Conservation (phyloP, 164 flowering plant species). For the Stephania japonica region DNA sequence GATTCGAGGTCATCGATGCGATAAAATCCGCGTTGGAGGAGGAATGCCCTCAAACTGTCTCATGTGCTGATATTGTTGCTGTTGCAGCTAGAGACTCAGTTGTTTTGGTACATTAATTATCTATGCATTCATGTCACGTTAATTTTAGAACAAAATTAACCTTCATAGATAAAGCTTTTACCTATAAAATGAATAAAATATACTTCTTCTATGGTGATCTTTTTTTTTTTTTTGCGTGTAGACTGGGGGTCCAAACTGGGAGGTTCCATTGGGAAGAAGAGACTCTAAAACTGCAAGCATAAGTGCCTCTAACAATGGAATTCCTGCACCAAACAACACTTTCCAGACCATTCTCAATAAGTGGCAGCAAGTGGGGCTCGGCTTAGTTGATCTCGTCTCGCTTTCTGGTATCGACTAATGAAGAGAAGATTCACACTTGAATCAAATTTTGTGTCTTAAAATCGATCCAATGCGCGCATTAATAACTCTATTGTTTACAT, state of each 20-base stretch:
- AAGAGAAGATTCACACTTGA: too few relatives aligned
- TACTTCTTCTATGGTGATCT: too few relatives aligned
- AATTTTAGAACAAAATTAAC: too few relatives aligned
- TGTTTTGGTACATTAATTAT: constrained; percentile 41
- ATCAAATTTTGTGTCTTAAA: too few relatives aligned
- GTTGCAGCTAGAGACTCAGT: constrained; percentile 90
- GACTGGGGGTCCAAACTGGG: constrained; percentile 93
- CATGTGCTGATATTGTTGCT: constrained; percentile 88
- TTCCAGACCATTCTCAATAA: constrained; percentile 80
- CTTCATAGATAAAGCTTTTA: background rate
- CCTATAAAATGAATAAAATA: background rate
- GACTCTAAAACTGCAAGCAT: constrained; percentile 81
- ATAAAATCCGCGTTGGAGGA: constrained; percentile 84
- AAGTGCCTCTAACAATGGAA: constrained; percentile 82
- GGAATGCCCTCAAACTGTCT: constrained; percentile 75
- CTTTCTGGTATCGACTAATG: constrained; percentile 60
- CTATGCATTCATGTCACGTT: too few relatives aligned
- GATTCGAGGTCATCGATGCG: constrained; percentile 77
- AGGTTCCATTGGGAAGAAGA: constrained; percentile 89
- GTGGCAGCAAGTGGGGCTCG: constrained; percentile 65
- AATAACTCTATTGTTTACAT: too few relatives aligned
- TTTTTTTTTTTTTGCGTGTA: constrained; percentile 21
- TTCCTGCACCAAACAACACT: constrained; percentile 96
- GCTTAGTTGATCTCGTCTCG: constrained; percentile 75
- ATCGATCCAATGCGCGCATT: too few relatives aligned